Evolutionary conservation across 768 basidiomycete genomes (phyloP).

Genomic region (Cystobasidiopsis lactophilus): DNA sequence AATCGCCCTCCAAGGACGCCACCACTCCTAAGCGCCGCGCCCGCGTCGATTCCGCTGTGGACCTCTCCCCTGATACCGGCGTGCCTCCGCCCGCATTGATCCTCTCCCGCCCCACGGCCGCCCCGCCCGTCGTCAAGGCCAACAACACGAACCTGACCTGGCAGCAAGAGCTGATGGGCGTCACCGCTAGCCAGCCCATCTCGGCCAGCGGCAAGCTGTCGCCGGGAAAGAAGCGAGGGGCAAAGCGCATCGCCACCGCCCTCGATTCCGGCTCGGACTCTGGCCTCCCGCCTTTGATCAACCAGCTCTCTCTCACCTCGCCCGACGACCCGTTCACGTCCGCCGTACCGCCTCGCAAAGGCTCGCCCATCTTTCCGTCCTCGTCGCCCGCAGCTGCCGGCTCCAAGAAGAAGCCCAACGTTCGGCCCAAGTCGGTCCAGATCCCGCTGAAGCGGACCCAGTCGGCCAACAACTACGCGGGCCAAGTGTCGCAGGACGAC

Average conservation of each 20-base stretch:
- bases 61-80: not conserved
- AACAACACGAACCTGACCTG: slow-evolving; percentile 1
- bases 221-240: not conserved
- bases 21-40: not conserved
- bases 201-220: slow-evolving; percentile 1
- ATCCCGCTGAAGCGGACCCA: too few relatives aligned
- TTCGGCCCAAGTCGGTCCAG: not conserved
- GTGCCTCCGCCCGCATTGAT: not conserved
- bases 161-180: slow-evolving; percentile 5
- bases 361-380: not conserved
- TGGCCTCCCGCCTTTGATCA: not conserved
- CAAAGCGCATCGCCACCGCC: not conserved
- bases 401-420: not conserved
- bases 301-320: not conserved
- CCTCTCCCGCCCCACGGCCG: not conserved
- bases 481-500: too few relatives aligned
- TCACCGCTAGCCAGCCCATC: not conserved
- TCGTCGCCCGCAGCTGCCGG: not conserved
- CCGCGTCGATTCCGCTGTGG: not conserved
- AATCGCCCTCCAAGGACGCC: not conserved
- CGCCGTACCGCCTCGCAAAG: too few relatives aligned
- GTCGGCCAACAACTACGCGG: too few relatives aligned
- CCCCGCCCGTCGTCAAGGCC: not conserved
- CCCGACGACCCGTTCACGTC: not conserved
- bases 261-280: slow-evolving; percentile 1